Evolutionary conservation across 2,329 filamentous ascomycete species (phyloP), one percentile per base, ranked within the genome.

Genomic region (Nigrograna mackinnonii): DNA sequence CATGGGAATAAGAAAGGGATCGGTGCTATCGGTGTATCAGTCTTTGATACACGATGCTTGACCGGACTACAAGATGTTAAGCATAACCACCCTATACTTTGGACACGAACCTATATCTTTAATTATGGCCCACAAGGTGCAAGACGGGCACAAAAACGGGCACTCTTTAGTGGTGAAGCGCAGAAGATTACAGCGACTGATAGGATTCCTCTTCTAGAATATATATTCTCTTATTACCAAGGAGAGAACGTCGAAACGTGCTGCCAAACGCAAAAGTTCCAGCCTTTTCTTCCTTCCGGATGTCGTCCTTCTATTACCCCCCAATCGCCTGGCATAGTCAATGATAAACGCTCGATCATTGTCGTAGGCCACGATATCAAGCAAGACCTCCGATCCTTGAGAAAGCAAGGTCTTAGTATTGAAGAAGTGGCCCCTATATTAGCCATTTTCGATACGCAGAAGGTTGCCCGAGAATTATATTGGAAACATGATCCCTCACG

Each of bases 371-470:
- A 46, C 20, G 21, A 37, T 17, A 24, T 41, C 26, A 21, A 16
- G 22, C 17, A 28, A 21, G 43, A 46, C 21, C 11, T 46, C 6
- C 14, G 11, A 17, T 37, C 41, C 12, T 31, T 47, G 6, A 5
- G 13, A 4, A 43, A 34, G 20, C 24, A 14, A 5, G 41, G 41
- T 24, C 43, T 47, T 31, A 30, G 35, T 14, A 32, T 47, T 18
- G 26, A 33, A 4, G 11, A 37, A 16, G 36, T 21, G 20, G 41
- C 37, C 9, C 32, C 37, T 32, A 19, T 47, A 30, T 13, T 44
- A 37, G 42, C 42, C 14, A 26, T 33, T 21, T 31, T 46, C n/a
- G 46, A 49, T 19, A 49, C 43, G 17, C 46, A 46, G 31, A 37
- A 36, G 32, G 21, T 46, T 33, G 38, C 46, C 30, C 38, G 35